Percentiles rank a stretch among this genome's conserved stretches.
These are phyloP conservation scores for Pseudozyma sp. DNA, from an alignment of 1,284 basidiomycete species.

Conservation along the genomic window DNA sequence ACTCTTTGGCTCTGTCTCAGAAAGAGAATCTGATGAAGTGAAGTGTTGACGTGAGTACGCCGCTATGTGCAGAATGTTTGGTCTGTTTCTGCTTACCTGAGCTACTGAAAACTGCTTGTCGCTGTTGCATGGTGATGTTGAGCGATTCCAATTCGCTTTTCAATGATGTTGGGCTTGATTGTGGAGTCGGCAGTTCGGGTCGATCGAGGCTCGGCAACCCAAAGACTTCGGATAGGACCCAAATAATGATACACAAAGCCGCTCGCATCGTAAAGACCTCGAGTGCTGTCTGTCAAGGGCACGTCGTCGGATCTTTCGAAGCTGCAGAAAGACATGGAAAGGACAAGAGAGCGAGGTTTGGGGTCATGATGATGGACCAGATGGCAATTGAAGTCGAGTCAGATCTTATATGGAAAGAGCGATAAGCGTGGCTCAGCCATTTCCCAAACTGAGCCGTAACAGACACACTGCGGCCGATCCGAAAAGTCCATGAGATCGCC, in stretches of 20 bases:
- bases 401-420: too few relatives aligned
- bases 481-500: too few relatives aligned
- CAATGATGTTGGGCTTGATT: neutral
- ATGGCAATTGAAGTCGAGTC: neutral
- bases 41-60: too few relatives aligned
- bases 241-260: neutral
- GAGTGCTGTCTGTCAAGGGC: neutral
- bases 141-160: neutral
- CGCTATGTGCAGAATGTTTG: neutral
- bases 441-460: too few relatives aligned
- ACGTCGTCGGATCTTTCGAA: neutral
- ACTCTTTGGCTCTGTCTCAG: neutral
- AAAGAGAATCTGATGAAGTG: neutral
- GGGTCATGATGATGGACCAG: neutral
- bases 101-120: constrained; percentile 12
- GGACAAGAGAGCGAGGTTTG: neutral
- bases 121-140: constrained; percentile 7
- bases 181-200: neutral
- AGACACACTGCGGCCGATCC: too few relatives aligned
- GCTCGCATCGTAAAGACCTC: neutral
- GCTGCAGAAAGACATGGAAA: neutral
- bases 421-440: too few relatives aligned
- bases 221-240: neutral
- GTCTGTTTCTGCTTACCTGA: constrained; percentile 4
- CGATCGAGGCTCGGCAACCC: constrained; percentile 5